Percentiles rank a stretch among this genome's conserved stretches.
Conservation (phyloP, 2,329 filamentous ascomycete species). For the Colletotrichum caudatum region DNA sequence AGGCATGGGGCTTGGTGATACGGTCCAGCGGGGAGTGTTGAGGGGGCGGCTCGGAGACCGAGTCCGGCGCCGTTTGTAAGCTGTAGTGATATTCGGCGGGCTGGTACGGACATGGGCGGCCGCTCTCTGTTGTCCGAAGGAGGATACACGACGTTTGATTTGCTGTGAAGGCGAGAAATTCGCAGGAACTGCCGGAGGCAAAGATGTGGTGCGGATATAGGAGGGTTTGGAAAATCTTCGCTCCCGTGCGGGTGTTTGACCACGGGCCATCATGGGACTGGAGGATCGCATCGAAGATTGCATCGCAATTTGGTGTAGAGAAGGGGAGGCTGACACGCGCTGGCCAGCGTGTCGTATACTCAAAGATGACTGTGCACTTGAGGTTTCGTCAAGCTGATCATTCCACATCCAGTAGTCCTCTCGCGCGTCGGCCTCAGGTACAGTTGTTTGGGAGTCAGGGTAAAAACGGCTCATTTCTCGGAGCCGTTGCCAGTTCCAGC, state of each 20-base stretch:
- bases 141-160: slow-evolving; percentile 60
- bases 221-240: slow-evolving; percentile 59
- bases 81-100: slow-evolving; percentile 46
- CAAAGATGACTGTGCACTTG: slow-evolving; percentile 58
- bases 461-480: slow-evolving; percentile 71
- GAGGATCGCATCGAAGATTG: slow-evolving; percentile 53
- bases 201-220: slow-evolving; percentile 64
- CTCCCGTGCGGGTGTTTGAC: slow-evolving; percentile 56
- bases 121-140: slow-evolving; percentile 51
- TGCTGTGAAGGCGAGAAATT: slow-evolving; percentile 54
- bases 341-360: slow-evolving; percentile 57
- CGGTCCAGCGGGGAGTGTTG: slow-evolving; percentile 68
- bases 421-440: slow-evolving; percentile 70
- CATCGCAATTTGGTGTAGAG: slow-evolving; percentile 54
- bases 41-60: slow-evolving; percentile 68
- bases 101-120: slow-evolving; percentile 43
- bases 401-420: slow-evolving; percentile 78
- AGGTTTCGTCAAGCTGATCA: slow-evolving; percentile 70
- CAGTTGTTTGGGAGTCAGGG: slow-evolving; percentile 53
- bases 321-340: slow-evolving; percentile 57
- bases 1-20: slow-evolving; percentile 59
- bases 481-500: slow-evolving; percentile 79
- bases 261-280: slow-evolving; percentile 52
- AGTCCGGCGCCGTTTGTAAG: slow-evolving; percentile 62
- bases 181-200: slow-evolving; percentile 58